Evolutionary conservation across 2,329 filamentous ascomycete genomes (phyloP).

Genomic region (Fusarium sambucinum): DNA sequence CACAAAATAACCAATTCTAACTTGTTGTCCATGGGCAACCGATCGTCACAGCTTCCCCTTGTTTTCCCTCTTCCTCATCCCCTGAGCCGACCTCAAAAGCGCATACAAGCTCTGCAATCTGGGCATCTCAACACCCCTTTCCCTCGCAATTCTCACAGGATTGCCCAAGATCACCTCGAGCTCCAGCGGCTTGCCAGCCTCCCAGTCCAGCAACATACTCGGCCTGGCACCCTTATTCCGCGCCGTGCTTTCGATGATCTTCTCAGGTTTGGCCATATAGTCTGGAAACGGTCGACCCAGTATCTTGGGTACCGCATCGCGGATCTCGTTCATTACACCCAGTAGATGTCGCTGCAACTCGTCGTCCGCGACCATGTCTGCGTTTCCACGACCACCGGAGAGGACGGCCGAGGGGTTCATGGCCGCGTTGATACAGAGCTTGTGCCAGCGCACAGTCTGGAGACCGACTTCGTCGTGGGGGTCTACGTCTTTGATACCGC

Average conservation of each 20-base stretch:
- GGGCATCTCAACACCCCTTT: constrained; percentile 73
- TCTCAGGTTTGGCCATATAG: constrained; percentile 70
- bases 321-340: constrained; percentile 77
- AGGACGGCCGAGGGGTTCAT: constrained; percentile 81
- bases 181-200: constrained; percentile 73
- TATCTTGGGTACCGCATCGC: constrained; percentile 71
- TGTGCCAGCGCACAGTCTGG: constrained; percentile 80
- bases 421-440: constrained; percentile 80
- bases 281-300: constrained; percentile 71
- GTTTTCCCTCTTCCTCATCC: constrained; percentile 58
- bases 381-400: constrained; percentile 72
- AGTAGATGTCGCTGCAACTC: constrained; percentile 72
- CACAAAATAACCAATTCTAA: neutral
- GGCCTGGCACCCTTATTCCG: constrained; percentile 73
- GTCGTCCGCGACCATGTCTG: constrained; percentile 72
- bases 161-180: constrained; percentile 80
- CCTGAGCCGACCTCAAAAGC: constrained; percentile 71
- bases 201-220: constrained; percentile 79
- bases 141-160: constrained; percentile 73
- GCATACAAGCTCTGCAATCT: constrained; percentile 76
- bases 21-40: neutral
- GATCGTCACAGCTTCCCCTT: constrained; percentile 42
- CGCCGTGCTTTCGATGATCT: constrained; percentile 72
- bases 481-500: constrained; percentile 74
- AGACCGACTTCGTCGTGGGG: constrained; percentile 73